Evolutionary conservation across 768 basidiomycete genomes (phyloP).

Genomic region (Trametes gibbosa): DNA sequence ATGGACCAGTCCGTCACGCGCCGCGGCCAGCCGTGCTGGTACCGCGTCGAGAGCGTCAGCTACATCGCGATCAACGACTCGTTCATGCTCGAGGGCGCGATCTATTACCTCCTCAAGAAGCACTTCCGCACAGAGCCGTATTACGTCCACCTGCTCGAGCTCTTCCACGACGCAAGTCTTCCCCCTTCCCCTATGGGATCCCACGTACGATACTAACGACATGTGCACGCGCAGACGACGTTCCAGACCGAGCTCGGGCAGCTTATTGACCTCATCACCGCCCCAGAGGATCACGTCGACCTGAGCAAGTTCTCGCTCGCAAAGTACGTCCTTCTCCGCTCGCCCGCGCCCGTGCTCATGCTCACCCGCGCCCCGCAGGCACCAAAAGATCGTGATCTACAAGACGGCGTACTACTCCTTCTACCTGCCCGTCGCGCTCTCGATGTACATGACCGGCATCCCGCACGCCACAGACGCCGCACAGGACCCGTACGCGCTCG

Average conservation of each 20-base stretch:
- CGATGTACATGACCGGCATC: slow-evolving; percentile 75
- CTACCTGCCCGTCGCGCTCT: slow-evolving; percentile 96
- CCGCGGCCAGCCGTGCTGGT: slow-evolving; percentile 95
- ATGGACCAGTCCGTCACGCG: slow-evolving; percentile 96
- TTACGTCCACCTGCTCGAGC: slow-evolving; percentile 87
- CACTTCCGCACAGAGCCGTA: slow-evolving; percentile 79
- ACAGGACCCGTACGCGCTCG: slow-evolving; percentile 65
- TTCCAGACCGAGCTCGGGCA: slow-evolving; percentile 97
- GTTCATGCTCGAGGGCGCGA: slow-evolving; percentile 93
- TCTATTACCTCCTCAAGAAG: slow-evolving; percentile 85
- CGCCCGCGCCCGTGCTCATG: not conserved
- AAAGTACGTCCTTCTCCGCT: slow-evolving; percentile 46
- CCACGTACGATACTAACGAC: not conserved
- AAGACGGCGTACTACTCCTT: slow-evolving; percentile 99
- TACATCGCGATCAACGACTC: slow-evolving; percentile 94
- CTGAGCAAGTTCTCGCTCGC: slow-evolving; percentile 83
- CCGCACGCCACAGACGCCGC: slow-evolving; percentile 46
- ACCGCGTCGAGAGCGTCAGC: slow-evolving; percentile 64
- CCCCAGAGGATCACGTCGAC: slow-evolving; percentile 87
- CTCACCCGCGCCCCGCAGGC: slow-evolving; percentile 46
- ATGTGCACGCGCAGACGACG: slow-evolving; percentile 40
- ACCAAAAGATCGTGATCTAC: slow-evolving; percentile 91
- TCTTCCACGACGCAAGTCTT: slow-evolving; percentile 76
- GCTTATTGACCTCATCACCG: slow-evolving; percentile 93
- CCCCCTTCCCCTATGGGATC: not conserved